Evolutionary conservation across 441 rosid species (phyloP), one percentile per base, ranked within the genome.

Genomic region (Metrosideros polymorpha): DNA sequence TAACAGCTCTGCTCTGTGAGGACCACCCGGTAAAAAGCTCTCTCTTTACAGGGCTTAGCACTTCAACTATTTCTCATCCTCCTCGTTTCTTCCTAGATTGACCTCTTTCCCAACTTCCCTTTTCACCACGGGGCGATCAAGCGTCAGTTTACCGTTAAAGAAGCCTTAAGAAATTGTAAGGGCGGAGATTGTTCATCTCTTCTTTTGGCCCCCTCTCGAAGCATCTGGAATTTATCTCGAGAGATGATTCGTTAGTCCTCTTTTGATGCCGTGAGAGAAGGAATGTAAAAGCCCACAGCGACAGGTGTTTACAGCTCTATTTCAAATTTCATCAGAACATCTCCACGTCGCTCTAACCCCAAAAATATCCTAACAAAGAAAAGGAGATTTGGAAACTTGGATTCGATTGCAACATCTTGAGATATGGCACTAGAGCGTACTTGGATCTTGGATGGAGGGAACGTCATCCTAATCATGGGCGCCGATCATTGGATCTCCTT

Each of bases 401-500:
- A 19, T 71, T 35, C 27, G n/a, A 71, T 39, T 35, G n/a, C 79
- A 12, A 71, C 39, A 35, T 66, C n/a, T 5, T 39, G 6, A 71
- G 79, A 71, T 39, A 22, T 35, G 47, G 79, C 47, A 22, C 47
- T 13, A 22, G 45, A 39, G 47, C 22, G n/a, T 25, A 19, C 79
- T 39, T 22, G 47, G 57, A 12, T 27, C n/a, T n/a, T n/a, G n/a
- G n/a, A n/a, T n/a, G n/a, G n/a, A n/a, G n/a, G 35, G 35, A 4
- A 25, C 8, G 13, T 14, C 42, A 87, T 86, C 75, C 8, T 57
- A 30, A 83, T 87, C 76, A 86, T 89, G 92, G 94, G 92, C 91
- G 83, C 87, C 86, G 54, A 84, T 63, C 79, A 39, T 63, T 63
- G 90, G 87, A 84, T 30, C 83, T 35, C 49, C 43, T 45, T 84